Conservation (phyloP, 2,329 filamentous ascomycete genomes). For the Botrytis galanthina region DNA sequence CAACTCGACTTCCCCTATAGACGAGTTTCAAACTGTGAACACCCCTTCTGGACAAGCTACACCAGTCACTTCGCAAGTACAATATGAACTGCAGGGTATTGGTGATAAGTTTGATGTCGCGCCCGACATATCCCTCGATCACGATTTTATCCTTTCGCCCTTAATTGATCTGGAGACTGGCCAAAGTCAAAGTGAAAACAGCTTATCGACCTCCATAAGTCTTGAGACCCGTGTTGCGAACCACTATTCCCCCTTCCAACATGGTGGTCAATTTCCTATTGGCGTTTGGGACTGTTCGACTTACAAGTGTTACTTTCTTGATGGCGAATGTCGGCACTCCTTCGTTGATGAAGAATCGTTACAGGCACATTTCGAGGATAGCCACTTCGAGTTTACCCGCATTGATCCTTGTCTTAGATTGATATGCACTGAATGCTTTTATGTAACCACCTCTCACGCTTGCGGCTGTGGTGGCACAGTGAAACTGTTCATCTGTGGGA, state of each 20-base stretch:
- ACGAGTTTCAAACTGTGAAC: constrained; percentile 23
- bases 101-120: constrained; percentile 22
- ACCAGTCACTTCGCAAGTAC: constrained; percentile 16
- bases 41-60: constrained; percentile 20
- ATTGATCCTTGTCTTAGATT: constrained; percentile 29
- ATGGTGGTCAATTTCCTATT: constrained; percentile 30
- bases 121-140: neutral
- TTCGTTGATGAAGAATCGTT: constrained; percentile 27
- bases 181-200: constrained; percentile 11
- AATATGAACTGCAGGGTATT: constrained; percentile 29
- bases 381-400: constrained; percentile 33
- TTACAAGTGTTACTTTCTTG: constrained; percentile 29
- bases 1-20: neutral
- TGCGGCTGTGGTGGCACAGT: constrained; percentile 25
- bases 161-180: constrained; percentile 16
- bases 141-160: constrained; percentile 20
- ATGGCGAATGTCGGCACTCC: constrained; percentile 25
- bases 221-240: neutral
- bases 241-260: constrained; percentile 26
- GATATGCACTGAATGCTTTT: constrained; percentile 26
- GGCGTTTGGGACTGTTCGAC: constrained; percentile 22
- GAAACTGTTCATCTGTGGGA: constrained; percentile 33
- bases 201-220: constrained; percentile 9
- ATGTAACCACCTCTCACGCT: constrained; percentile 16
- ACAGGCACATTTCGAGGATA: constrained; percentile 31